phyloP scores from a whole-genome alignment of 441 rosid species.

The Euphorbia schlechtendalii region DNA sequence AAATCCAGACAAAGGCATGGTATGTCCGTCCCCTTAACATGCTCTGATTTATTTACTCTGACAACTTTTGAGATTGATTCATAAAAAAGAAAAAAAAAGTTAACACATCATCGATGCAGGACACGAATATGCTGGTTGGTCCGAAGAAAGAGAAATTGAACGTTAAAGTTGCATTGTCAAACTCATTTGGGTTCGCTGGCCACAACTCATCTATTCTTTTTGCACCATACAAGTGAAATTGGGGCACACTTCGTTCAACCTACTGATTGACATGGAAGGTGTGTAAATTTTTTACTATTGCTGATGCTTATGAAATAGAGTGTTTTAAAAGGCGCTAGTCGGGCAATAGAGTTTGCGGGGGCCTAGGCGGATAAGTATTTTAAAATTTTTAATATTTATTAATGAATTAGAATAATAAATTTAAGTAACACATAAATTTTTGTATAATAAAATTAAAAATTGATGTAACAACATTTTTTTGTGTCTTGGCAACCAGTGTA shows the following conservation, averaged over 20 bases:
- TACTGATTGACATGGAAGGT: slow-evolving; percentile 40
- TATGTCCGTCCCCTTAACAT: slow-evolving; percentile 31
- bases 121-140: slow-evolving; percentile 68
- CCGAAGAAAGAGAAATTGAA: slow-evolving; percentile 80
- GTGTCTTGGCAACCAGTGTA: no score
- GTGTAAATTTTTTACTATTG: slow-evolving; percentile 11
- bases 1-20: slow-evolving; percentile 81
- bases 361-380: no score
- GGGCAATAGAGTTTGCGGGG: no score
- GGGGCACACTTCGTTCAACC: slow-evolving; percentile 19
- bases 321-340: no score
- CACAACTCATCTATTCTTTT: slow-evolving; percentile 94
- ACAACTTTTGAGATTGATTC: background rate
- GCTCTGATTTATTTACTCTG: background rate
- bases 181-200: slow-evolving; percentile 97
- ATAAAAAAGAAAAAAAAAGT: background rate
- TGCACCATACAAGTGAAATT: slow-evolving; percentile 72
- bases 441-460: no score
- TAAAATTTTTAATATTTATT: no score
- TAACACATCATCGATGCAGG: slow-evolving; percentile 61
- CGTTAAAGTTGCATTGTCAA: slow-evolving; percentile 82
- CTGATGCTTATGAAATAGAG: no score
- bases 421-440: no score
- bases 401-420: no score
- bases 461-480: no score